phyloP scores from a whole-genome alignment of 306 rosid genomes.

The Vigna radiata region DNA sequence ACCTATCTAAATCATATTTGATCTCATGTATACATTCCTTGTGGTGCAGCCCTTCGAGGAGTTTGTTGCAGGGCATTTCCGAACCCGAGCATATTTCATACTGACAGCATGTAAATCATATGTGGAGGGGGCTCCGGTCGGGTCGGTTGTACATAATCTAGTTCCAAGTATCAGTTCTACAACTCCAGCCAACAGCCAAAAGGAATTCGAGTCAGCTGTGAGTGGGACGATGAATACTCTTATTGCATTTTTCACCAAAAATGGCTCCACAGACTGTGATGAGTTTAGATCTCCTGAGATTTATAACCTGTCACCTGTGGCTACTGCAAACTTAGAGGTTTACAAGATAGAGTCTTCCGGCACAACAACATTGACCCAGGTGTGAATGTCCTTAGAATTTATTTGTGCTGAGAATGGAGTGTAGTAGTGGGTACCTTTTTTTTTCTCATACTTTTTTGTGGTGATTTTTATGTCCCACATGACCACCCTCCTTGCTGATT shows the following conservation, averaged over 20 bases:
- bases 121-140: slow-evolving; percentile 64
- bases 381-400: slow-evolving; percentile 27
- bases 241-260: slow-evolving; percentile 63
- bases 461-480: slow-evolving; percentile 36
- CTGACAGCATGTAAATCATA: slow-evolving; percentile 70
- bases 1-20: background rate
- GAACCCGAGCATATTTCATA: slow-evolving; percentile 53
- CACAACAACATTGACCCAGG: slow-evolving; percentile 36
- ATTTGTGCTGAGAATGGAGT: slow-evolving; percentile 36
- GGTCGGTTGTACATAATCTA: slow-evolving; percentile 46
- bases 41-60: slow-evolving; percentile 78
- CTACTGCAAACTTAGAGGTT: slow-evolving; percentile 44
- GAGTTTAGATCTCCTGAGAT: slow-evolving; percentile 52
- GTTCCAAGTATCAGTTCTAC: background rate
- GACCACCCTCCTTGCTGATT: background rate
- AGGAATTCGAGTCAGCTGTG: slow-evolving; percentile 58
- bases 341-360: slow-evolving; percentile 34
- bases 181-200: slow-evolving; percentile 18
- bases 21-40: slow-evolving; percentile 16
- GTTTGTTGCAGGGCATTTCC: slow-evolving; percentile 67
- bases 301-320: slow-evolving; percentile 28
- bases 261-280: slow-evolving; percentile 71
- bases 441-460: slow-evolving; percentile 23
- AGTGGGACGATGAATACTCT: slow-evolving; percentile 65
- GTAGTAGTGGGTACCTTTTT: slow-evolving; percentile 18